Conservation (phyloP, 306 rosid genomes). For the Lathyrus oleraceus region DNA sequence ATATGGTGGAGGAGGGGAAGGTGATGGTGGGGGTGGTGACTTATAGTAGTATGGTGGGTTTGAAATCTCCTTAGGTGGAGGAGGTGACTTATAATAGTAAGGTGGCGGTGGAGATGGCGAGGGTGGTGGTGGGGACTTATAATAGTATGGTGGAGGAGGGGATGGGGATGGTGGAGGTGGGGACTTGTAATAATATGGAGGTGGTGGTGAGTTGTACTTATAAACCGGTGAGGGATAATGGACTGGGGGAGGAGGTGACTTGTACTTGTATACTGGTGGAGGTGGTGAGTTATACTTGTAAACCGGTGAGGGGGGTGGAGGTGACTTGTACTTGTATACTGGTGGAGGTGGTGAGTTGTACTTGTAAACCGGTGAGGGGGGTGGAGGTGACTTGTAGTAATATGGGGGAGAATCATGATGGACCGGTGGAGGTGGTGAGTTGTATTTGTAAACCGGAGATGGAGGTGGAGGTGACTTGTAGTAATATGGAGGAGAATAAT, state of each 20-base stretch:
- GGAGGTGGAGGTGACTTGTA: not conserved
- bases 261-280: not conserved
- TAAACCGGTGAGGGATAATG: not conserved
- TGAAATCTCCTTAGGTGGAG: not conserved
- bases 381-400: slow-evolving; percentile 59
- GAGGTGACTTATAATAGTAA: not conserved
- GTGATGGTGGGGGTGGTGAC: slow-evolving; percentile 23
- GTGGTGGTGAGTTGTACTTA: not conserved
- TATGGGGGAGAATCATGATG: slow-evolving; percentile 8
- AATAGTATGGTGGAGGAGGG: not conserved
- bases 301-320: not conserved
- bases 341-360: not conserved
- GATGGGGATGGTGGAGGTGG: slow-evolving; percentile 3
- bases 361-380: not conserved
- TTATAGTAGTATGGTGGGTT: slow-evolving; percentile 24
- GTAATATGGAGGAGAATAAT: not conserved
- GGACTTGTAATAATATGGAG: not conserved
- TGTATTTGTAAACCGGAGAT: not conserved
- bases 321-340: not conserved
- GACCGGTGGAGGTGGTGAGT: slow-evolving; percentile 25
- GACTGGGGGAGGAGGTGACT: not conserved
- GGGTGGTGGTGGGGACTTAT: not conserved
- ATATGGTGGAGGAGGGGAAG: slow-evolving; percentile 36
- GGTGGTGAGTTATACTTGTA: not conserved
- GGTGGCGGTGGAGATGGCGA: not conserved